These are phyloP conservation scores for Colletotrichum filicis DNA, from an alignment of 2,329 filamentous ascomycete species.

Conservation along the genomic window DNA sequence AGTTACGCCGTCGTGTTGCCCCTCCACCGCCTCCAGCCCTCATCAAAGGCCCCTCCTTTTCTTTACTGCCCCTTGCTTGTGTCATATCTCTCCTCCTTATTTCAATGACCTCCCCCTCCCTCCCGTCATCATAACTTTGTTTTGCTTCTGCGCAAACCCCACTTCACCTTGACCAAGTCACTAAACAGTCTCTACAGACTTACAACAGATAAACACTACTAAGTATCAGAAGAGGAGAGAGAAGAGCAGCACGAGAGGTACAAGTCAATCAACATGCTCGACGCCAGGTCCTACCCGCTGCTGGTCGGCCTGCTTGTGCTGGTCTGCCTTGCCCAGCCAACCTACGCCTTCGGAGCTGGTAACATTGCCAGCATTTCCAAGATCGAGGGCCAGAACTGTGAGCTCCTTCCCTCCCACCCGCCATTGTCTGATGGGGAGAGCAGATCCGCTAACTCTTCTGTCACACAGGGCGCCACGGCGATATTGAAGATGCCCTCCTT, in stretches of 20 bases:
- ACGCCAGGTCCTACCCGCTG: slow-evolving; percentile 59
- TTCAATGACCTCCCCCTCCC: slow-evolving; percentile 18
- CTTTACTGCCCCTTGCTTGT: slow-evolving; percentile 29
- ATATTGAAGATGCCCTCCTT: slow-evolving; percentile 92
- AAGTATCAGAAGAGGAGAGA: slow-evolving; percentile 3
- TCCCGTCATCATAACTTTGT: background rate
- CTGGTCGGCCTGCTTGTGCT: slow-evolving; percentile 69
- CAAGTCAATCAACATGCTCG: slow-evolving; percentile 53
- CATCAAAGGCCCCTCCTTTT: slow-evolving; percentile 33
- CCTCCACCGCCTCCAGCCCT: slow-evolving; percentile 27
- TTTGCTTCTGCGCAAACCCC: slow-evolving; percentile 16
- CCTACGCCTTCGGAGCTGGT: slow-evolving; percentile 85
- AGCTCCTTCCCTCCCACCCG: slow-evolving; percentile 40
- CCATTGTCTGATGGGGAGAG: background rate
- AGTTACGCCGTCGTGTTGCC: slow-evolving; percentile 29
- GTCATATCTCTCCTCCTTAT: slow-evolving; percentile 29
- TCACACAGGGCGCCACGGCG: slow-evolving; percentile 78
- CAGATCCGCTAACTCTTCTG: slow-evolving; percentile 34
- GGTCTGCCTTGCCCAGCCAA: slow-evolving; percentile 74
- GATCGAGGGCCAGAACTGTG: slow-evolving; percentile 86
- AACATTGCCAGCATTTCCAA: slow-evolving; percentile 86
- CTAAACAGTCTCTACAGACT: slow-evolving; percentile 21
- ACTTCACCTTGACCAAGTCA: slow-evolving; percentile 13
- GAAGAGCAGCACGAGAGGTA: background rate
- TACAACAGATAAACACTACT: background rate